Percentiles rank a stretch among this genome's conserved stretches.
Conservation (phyloP, 768 basidiomycete genomes). For the Tricholoma hemisulphureum region DNA sequence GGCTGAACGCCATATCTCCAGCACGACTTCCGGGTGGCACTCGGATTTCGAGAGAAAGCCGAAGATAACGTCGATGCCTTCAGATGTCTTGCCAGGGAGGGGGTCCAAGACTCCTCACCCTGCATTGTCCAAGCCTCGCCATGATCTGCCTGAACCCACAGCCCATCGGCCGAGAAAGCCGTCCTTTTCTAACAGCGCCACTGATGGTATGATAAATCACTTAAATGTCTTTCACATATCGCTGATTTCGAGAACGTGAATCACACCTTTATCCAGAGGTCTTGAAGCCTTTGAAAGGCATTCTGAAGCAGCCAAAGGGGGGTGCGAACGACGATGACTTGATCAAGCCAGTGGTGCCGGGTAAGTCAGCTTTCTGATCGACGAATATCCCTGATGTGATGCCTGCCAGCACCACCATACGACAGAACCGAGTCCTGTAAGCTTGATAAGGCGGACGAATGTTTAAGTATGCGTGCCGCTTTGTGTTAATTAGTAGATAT, state of each 20-base stretch:
- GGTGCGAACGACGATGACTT: conserved; percentile 5
- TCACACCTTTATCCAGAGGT: conserved; percentile 3
- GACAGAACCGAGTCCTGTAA: conserved; percentile 10
- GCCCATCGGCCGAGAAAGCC: conserved; percentile 6
- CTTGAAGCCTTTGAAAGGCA: conserved; percentile 11
- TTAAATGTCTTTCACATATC: neutral
- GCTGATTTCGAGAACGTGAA: neutral
- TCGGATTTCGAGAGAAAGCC: conserved; percentile 20
- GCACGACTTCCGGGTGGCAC: neutral
- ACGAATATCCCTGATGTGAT: neutral
- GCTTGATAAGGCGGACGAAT: conserved; percentile 6
- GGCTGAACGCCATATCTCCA: neutral
- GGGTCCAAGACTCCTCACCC: conserved; percentile 23
- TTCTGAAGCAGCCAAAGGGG: conserved; percentile 10
- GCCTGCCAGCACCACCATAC: conserved; percentile 4
- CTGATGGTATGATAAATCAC: conserved; percentile 4
- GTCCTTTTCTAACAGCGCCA: conserved; percentile 3
- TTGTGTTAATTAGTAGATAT: neutral
- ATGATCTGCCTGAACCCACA: neutral
- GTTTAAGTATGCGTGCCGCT: conserved; percentile 11
- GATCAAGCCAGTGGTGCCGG: conserved; percentile 10
- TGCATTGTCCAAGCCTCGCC: conserved; percentile 1
- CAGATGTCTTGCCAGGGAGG: conserved; percentile 18
- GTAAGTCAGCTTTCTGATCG: conserved; percentile 2
- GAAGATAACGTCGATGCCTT: conserved; percentile 17